Evolutionary conservation across 257 asterid genomes (phyloP).

Genomic region (Solanum gracilifrons): DNA sequence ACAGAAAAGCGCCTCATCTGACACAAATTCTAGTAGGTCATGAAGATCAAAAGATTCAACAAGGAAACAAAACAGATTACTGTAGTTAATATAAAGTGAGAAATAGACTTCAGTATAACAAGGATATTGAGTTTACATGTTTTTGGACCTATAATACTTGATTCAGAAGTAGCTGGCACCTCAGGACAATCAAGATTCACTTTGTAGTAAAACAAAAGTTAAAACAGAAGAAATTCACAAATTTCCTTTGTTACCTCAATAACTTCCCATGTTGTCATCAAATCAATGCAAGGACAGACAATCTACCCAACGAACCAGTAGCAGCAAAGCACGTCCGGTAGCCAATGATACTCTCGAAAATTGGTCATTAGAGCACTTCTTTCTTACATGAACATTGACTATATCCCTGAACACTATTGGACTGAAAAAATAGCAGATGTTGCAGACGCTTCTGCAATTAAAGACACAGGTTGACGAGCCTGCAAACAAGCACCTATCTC

Average conservation of each 20-base stretch:
- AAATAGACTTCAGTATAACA: neutral
- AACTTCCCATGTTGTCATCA: neutral
- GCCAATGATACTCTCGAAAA: neutral
- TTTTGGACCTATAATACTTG: neutral
- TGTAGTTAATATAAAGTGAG: neutral
- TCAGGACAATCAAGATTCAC: neutral
- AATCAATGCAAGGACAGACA: neutral
- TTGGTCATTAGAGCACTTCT: neutral
- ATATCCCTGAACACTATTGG: conserved; percentile 19
- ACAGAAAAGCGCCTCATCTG: neutral
- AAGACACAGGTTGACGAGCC: conserved; percentile 91
- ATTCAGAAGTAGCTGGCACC: neutral
- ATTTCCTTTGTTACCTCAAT: neutral
- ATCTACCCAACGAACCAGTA: neutral
- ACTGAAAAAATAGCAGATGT: conserved; percentile 56
- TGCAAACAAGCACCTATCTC: conserved; percentile 96
- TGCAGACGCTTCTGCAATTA: conserved; percentile 86
- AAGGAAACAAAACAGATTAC: neutral
- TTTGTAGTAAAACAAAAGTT: neutral
- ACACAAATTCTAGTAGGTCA: neutral
- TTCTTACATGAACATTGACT: neutral
- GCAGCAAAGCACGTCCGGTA: neutral
- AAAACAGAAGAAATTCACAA: neutral
- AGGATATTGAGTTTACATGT: neutral
- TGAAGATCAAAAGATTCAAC: neutral